Evolutionary conservation across 306 rosid species (phyloP).

Genomic region (Vigna reflexopilosa): DNA sequence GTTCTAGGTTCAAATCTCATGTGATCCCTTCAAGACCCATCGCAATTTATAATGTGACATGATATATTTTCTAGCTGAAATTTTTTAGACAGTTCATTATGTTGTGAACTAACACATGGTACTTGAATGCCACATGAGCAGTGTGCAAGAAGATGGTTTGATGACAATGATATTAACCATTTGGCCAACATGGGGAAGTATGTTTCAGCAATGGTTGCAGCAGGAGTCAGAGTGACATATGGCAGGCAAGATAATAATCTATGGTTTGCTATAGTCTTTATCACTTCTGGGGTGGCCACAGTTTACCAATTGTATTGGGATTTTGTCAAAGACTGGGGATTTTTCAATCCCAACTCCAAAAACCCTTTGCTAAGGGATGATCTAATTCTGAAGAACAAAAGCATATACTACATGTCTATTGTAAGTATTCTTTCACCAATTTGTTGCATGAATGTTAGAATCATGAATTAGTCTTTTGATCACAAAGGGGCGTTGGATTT

Average conservation of each 20-base stretch:
- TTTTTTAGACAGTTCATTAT: not conserved
- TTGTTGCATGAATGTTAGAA: not conserved
- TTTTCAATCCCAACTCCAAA: slow-evolving; percentile 67
- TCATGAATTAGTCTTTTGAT: not conserved
- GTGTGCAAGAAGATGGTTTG: slow-evolving; percentile 93
- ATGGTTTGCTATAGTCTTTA: slow-evolving; percentile 64
- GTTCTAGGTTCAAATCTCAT: no score
- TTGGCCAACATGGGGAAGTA: slow-evolving; percentile 97
- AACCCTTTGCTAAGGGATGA: slow-evolving; percentile 85
- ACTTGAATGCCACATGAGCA: slow-evolving; percentile 42
- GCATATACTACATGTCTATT: slow-evolving; percentile 77
- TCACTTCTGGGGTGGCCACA: slow-evolving; percentile 79
- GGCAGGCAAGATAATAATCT: slow-evolving; percentile 45
- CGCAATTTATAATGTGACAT: no score
- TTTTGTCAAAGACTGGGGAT: slow-evolving; percentile 92
- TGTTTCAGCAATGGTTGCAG: slow-evolving; percentile 94
- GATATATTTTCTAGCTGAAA: not conserved
- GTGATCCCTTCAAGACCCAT: no score
- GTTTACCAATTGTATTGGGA: slow-evolving; percentile 93
- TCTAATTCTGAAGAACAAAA: slow-evolving; percentile 73
- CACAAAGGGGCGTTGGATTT: slow-evolving; percentile 4
- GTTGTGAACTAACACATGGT: slow-evolving; percentile 39
- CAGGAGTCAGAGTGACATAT: slow-evolving; percentile 72
- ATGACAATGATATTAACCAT: slow-evolving; percentile 61
- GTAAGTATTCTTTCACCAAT: slow-evolving; percentile 49